A percentile compares a stretch with the other conserved stretches of the same genome.
phyloP scores from a whole-genome alignment of 768 basidiomycete genomes.

The Lyophyllum decastes region DNA sequence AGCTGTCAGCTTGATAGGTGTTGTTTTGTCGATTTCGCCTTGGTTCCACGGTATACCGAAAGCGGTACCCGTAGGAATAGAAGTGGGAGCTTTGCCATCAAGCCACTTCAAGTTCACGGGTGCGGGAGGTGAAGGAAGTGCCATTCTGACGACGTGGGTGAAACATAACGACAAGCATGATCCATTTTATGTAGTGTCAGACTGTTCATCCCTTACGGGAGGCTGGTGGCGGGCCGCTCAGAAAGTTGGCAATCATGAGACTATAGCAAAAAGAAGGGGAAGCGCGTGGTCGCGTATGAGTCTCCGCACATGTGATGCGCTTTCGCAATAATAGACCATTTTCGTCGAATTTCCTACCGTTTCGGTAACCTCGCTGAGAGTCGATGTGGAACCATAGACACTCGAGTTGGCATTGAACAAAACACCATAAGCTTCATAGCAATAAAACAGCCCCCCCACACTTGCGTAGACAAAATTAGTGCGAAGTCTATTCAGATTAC shows the following conservation, averaged over 20 bases:
- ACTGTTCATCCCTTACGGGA: background rate
- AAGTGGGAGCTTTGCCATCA: slow-evolving; percentile 28
- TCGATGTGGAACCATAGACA: background rate
- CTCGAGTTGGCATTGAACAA: no score
- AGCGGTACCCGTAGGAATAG: slow-evolving; percentile 32
- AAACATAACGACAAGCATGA: background rate
- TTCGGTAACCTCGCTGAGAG: background rate
- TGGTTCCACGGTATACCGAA: slow-evolving; percentile 39
- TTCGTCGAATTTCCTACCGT: background rate
- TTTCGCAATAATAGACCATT: background rate
- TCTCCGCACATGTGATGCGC: slow-evolving; percentile 11
- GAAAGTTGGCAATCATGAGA: background rate
- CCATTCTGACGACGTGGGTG: slow-evolving; percentile 1
- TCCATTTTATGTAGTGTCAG: slow-evolving; percentile 3
- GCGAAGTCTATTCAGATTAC: background rate
- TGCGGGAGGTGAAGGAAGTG: slow-evolving; percentile 20
- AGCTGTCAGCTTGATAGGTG: slow-evolving; percentile 23
- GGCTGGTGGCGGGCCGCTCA: slow-evolving; percentile 11
- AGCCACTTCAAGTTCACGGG: slow-evolving; percentile 33
- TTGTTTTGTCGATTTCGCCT: slow-evolving; percentile 38
- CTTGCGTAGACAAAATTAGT: background rate
- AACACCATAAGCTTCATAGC: no score
- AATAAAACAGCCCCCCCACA: no score
- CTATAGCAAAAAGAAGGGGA: background rate
- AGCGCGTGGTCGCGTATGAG: slow-evolving; percentile 6